Base-by-base conservation (phyloP, 2,329 filamentous ascomycete genomes). In the Rhexocercosporidium sp. region DNA sequence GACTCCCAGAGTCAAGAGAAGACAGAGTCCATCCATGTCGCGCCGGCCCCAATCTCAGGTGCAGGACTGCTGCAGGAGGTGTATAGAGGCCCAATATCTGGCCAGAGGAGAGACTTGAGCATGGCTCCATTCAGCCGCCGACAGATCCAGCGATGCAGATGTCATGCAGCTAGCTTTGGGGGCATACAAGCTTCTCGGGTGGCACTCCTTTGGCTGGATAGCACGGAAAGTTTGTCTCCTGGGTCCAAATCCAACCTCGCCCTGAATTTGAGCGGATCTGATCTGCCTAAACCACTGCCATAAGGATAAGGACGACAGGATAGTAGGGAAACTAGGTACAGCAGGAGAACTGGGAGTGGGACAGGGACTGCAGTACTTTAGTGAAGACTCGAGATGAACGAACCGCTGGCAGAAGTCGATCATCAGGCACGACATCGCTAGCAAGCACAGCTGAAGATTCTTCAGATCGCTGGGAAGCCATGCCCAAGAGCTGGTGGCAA, bases 101-200 rank as follows among this genome's bases (percentile, higher is more conserved):
- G 41, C 62, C 59, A 46, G 59, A 41, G 61, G 39, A 37, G 34
- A 47, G 46, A 64, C 59, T 67, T 47, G 64, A 57, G 27, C 37
- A 62, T 62, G 54, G n/a, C 61, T 57, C 41, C 59, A 63, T 70
- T 70, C 69, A 69, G 69, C 69, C 69, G 64, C 66, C 34, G 29
- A 66, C 69, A 70, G 64, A 59, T 68, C 65, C 46, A 54, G 37
- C 61, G 22, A 49, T 65, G 64, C 51, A 54, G 25, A 37, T 22
- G 20, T 41, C 59, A 65, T 65, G 59, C 59, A 66, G 31, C 61
- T 59, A 59, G 59, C 18, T 57, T 20, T 56, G 27, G 51, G 16
- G 59, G 4, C 29, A 65, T 59, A n/a, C 41, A 65, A 64, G 65
- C 66, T 62, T 61, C 59, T 59, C 49, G 34, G 60, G 56, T 65